Evolutionary conservation across 805 yeast species (phyloP).

Genomic region (Metschnikowia drakensbergensis): DNA sequence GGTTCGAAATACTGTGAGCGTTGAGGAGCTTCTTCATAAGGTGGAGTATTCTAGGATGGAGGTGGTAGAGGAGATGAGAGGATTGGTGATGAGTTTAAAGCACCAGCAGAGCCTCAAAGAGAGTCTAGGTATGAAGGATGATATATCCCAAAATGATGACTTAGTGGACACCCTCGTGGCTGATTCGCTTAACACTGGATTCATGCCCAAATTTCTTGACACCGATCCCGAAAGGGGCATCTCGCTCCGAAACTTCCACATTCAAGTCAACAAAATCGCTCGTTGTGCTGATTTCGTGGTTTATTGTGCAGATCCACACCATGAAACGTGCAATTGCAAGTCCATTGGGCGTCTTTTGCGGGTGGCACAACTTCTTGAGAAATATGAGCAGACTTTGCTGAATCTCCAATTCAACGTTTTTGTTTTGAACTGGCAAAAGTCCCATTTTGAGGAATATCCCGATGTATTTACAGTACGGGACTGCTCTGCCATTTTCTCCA

Average conservation of each 20-base stretch:
- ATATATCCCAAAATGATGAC: neutral
- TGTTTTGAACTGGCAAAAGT: conserved; percentile 9
- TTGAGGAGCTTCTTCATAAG: conserved; percentile 51
- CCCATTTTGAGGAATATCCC: neutral
- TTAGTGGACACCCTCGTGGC: conserved; percentile 27
- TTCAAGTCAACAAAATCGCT: conserved; percentile 79
- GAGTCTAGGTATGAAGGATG: neutral
- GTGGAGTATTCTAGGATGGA: conserved; percentile 42
- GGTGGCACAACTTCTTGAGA: conserved; percentile 33
- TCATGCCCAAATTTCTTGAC: conserved; percentile 51
- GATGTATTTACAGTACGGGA: conserved; percentile 15
- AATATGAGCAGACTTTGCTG: neutral
- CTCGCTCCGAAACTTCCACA: conserved; percentile 77
- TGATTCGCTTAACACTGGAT: conserved; percentile 42
- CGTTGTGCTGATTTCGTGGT: conserved; percentile 70
- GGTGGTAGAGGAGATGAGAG: conserved; percentile 7
- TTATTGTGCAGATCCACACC: conserved; percentile 36
- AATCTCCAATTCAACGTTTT: conserved; percentile 21
- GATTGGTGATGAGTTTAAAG: neutral
- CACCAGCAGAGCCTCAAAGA: neutral
- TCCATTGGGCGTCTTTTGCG: conserved; percentile 33
- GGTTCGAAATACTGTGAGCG: conserved; percentile 52
- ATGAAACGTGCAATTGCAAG: conserved; percentile 6
- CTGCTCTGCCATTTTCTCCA: conserved; percentile 8
- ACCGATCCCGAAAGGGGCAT: conserved; percentile 71